These are phyloP conservation scores for Meyerozyma elateridarum DNA, from an alignment of 1,139 yeast species.

Conservation along the genomic window DNA sequence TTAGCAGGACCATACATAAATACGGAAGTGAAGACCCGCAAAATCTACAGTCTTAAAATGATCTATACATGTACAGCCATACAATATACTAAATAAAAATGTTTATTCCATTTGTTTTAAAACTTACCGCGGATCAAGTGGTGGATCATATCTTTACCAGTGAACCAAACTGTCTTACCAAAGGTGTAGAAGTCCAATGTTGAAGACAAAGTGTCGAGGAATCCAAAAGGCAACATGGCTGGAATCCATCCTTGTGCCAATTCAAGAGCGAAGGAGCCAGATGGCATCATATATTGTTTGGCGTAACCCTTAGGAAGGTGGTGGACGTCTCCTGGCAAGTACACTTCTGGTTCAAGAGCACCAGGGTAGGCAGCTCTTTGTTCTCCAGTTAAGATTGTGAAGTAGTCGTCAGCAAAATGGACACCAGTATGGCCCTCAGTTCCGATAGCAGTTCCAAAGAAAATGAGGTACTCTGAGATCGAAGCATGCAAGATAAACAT, in stretches of 20 bases:
- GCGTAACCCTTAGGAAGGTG: constrained; percentile 67
- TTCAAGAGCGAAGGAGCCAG: constrained; percentile 82
- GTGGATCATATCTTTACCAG: constrained; percentile 72
- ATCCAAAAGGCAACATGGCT: constrained; percentile 94
- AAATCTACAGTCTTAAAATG: no score
- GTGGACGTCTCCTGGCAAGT: constrained; percentile 78
- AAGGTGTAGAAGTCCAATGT: constrained; percentile 76
- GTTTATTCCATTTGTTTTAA: constrained; percentile 18
- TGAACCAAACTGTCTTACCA: constrained; percentile 61
- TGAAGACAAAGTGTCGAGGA: constrained; percentile 71
- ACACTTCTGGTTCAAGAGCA: constrained; percentile 58
- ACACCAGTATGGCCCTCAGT: constrained; percentile 96
- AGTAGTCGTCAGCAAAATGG: constrained; percentile 95
- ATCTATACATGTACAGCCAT: no score
- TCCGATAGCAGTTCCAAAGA: constrained; percentile 79
- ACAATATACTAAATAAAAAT: no score
- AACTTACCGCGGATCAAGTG: constrained; percentile 69
- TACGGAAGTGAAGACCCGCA: no score
- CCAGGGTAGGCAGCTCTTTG: constrained; percentile 69
- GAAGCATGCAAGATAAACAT: constrained; percentile 96
- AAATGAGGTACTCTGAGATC: constrained; percentile 84
- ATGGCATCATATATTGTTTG: constrained; percentile 84
- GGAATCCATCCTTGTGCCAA: constrained; percentile 99
- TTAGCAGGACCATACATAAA: no score
- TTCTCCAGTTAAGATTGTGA: constrained; percentile 78